phyloP scores from a whole-genome alignment of 768 basidiomycete species.

The Lanmaoa rubissima region DNA sequence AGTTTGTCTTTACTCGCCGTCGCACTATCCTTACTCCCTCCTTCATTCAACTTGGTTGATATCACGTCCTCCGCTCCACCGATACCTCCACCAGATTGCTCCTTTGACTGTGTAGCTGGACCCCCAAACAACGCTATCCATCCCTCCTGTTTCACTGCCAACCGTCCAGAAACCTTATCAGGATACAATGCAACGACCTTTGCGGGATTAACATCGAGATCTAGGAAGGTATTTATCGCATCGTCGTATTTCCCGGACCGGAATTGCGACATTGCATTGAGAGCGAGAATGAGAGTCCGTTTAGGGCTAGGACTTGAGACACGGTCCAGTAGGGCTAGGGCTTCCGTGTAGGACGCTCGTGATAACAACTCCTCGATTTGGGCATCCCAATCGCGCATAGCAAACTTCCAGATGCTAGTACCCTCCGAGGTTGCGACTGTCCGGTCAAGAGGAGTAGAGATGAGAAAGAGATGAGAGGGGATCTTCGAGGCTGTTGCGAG shows the following conservation, averaged over 20 bases:
- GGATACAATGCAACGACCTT: constrained; percentile 92
- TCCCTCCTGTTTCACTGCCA: constrained; percentile 61
- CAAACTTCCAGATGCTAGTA: constrained; percentile 73
- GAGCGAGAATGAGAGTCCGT: constrained; percentile 57
- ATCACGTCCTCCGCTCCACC: constrained; percentile 25
- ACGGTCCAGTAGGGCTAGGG: constrained; percentile 70
- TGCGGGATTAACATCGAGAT: constrained; percentile 89
- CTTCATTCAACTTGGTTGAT: constrained; percentile 27
- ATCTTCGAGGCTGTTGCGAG: background rate
- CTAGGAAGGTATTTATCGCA: constrained; percentile 85
- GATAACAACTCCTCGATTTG: constrained; percentile 84
- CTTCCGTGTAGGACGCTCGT: constrained; percentile 69
- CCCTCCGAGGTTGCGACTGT: constrained; percentile 64
- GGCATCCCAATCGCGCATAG: constrained; percentile 70
- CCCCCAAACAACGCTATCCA: constrained; percentile 91
- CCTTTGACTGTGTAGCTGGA: constrained; percentile 33
- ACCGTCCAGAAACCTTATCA: constrained; percentile 72
- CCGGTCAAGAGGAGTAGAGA: constrained; percentile 76
- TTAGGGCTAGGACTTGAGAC: constrained; percentile 30
- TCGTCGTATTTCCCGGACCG: constrained; percentile 62
- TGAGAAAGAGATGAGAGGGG: constrained; percentile 50
- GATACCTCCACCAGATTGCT: background rate
- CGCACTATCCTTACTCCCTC: constrained; percentile 22
- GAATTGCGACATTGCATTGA: constrained; percentile 82
- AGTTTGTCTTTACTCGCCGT: constrained; percentile 26